Evolutionary conservation across 2,329 filamentous ascomycete genomes (phyloP).

Genomic region (Fusarium citri): DNA sequence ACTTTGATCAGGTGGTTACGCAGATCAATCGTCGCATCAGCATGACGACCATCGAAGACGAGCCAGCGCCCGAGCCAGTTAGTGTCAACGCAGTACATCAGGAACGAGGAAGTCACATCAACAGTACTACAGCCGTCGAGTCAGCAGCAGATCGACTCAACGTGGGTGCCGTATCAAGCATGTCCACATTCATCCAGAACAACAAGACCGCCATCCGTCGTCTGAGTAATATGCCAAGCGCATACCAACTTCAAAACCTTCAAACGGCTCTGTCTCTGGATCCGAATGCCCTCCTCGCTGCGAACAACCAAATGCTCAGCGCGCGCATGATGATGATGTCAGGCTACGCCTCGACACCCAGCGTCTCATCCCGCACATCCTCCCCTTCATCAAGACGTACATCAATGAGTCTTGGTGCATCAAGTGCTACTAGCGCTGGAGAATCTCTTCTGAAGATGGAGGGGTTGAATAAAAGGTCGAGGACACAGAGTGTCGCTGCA

Average conservation of each 20-base stretch:
- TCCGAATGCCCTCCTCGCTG: background rate
- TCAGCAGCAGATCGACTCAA: slow-evolving; percentile 22
- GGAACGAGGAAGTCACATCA: background rate
- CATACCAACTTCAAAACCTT: slow-evolving; percentile 13
- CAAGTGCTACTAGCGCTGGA: background rate
- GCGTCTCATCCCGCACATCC: background rate
- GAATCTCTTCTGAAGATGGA: slow-evolving; percentile 9
- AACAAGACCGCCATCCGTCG: slow-evolving; percentile 34
- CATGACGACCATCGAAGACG: background rate
- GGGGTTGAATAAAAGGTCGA: slow-evolving; percentile 13
- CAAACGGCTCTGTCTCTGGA: background rate
- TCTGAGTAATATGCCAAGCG: slow-evolving; percentile 25
- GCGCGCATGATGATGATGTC: slow-evolving; percentile 1
- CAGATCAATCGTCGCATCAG: slow-evolving; percentile 34
- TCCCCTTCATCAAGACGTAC: background rate
- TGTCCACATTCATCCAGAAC: slow-evolving; percentile 35
- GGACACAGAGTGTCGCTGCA: background rate
- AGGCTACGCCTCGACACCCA: background rate
- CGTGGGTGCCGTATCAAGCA: slow-evolving; percentile 12
- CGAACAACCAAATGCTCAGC: slow-evolving; percentile 4
- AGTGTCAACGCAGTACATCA: slow-evolving; percentile 34
- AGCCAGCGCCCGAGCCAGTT: background rate
- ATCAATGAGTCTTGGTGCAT: background rate
- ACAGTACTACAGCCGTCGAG: background rate
- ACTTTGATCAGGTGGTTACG: slow-evolving; percentile 36